Base-by-base conservation (phyloP, 495 filamentous ascomycete genomes). In the Tuber borchii region DNA sequence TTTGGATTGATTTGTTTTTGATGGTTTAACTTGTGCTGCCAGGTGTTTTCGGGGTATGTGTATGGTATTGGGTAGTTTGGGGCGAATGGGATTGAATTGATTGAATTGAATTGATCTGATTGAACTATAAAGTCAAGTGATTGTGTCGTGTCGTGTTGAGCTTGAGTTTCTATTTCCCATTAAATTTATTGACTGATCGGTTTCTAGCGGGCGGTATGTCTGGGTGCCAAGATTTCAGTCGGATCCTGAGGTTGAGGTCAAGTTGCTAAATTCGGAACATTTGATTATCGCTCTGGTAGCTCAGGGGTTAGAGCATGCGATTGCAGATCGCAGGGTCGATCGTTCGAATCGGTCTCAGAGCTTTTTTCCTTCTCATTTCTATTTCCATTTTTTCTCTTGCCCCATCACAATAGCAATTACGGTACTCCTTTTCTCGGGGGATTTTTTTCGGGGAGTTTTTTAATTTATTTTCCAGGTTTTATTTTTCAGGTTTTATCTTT, bases 281-380 rank as follows among this genome's bases (percentile, higher is more conserved):
- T 14, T 22, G 39, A 73, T 39, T 39, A 68, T 70, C 65, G 79
- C 79, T 81, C 79, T 81, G 78, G 79, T 81, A 81, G 79, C 79
- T 81, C 79, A 81, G 79, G 79, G 79, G 79, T 81, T 81, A 81
- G 79, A 81, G 79, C 79, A 80, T 80, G 75, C 79, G 79, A 81
- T 81, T 81, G 79, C 79, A 81, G 79, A 81, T 81, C 79, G 79
- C 75, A 80, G 78, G 79, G 79, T 81, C 79, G 78, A 80, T 81
- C 79, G 79, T 81, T 81, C 79, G 80, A 81, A 81, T 81, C 79
- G 79, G 79, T 77, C 75, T 81, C 74, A 80, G 79, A 81, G 79
- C 79, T 81, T 81, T 43, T 74, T 51, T 22, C 51, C 61, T 48
- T 17, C 1, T 9, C 2, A 0, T 6, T 48, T 42, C 42, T 17